Percentiles rank a stretch among this genome's conserved stretches.
These are phyloP conservation scores for Phyllosticta citriasiana DNA, from an alignment of 2,329 filamentous ascomycete genomes.

Conservation along the genomic window DNA sequence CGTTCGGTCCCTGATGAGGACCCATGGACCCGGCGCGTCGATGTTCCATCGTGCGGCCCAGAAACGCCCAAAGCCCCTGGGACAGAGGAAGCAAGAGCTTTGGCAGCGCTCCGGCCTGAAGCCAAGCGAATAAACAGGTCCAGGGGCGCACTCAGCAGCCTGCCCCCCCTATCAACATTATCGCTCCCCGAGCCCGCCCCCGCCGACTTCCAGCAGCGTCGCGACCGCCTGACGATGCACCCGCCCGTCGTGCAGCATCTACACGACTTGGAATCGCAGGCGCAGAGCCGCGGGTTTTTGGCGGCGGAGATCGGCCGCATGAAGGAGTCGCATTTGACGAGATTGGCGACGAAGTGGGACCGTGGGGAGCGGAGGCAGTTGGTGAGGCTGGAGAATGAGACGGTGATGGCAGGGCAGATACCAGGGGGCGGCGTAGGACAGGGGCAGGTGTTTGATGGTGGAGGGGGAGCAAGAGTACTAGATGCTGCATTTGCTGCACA, in stretches of 20 bases:
- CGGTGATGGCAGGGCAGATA: no score
- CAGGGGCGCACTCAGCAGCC: no score
- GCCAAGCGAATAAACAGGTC: no score
- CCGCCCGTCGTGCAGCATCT: neutral
- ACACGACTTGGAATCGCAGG: neutral
- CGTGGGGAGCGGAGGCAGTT: neutral
- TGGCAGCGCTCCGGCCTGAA: no score
- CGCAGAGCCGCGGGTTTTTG: no score
- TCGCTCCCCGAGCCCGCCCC: neutral
- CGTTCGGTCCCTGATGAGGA: neutral
- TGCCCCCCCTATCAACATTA: neutral
- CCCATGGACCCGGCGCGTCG: neutral
- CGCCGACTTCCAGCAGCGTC: neutral
- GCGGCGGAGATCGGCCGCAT: neutral
- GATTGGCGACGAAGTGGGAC: neutral
- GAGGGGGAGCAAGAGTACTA: no score
- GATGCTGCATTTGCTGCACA: no score
- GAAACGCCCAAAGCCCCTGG: neutral
- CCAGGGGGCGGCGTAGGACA: no score
- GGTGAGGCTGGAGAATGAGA: no score
- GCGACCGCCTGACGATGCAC: neutral
- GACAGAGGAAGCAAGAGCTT: no score
- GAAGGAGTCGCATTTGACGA: neutral
- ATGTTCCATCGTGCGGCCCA: neutral
- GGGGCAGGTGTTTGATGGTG: no score